Percentiles rank a stretch among this genome's conserved stretches.
Conservation (phyloP, 148 eudicot genomes). For the Rhododendron vialii region DNA sequence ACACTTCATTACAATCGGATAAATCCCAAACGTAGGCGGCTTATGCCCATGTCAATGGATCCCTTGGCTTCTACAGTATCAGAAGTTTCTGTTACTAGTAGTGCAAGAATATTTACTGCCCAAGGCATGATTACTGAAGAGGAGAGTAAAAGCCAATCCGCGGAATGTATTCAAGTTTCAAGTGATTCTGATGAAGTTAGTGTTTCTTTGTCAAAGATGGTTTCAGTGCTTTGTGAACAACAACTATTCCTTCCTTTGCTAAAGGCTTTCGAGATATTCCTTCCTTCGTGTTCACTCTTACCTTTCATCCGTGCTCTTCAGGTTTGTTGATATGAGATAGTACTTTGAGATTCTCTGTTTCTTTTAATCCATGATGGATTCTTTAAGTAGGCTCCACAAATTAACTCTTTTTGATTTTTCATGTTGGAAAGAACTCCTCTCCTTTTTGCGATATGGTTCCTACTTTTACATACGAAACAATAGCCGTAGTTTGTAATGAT, state of each 20-base stretch:
- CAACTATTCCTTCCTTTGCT: slow-evolving; percentile 79
- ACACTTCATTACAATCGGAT: slow-evolving; percentile 70
- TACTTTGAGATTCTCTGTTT: neutral
- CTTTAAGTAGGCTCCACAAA: neutral
- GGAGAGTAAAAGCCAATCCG: slow-evolving; percentile 27
- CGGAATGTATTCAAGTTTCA: slow-evolving; percentile 30
- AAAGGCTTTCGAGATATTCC: slow-evolving; percentile 95
- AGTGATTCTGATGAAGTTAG: slow-evolving; percentile 56
- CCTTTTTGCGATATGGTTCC: neutral
- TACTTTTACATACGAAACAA: neutral
- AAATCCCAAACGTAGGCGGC: slow-evolving; percentile 70
- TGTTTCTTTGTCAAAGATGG: slow-evolving; percentile 68
- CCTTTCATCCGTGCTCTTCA: slow-evolving; percentile 97
- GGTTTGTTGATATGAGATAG: slow-evolving; percentile 41
- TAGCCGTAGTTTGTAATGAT: neutral
- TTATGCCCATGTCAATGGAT: slow-evolving; percentile 41
- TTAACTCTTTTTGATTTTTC: neutral
- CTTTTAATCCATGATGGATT: neutral
- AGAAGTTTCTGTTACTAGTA: slow-evolving; percentile 31
- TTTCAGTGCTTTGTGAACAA: slow-evolving; percentile 86
- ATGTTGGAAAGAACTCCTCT: neutral
- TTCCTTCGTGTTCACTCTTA: slow-evolving; percentile 86
- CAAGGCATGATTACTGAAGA: slow-evolving; percentile 33
- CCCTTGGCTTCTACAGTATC: slow-evolving; percentile 24
- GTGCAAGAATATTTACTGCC: slow-evolving; percentile 13